Evolutionary conservation across 352 stramenopile genomes (phyloP), one percentile per base, ranked within the genome.

Genomic region (Pythium sukuiense): DNA sequence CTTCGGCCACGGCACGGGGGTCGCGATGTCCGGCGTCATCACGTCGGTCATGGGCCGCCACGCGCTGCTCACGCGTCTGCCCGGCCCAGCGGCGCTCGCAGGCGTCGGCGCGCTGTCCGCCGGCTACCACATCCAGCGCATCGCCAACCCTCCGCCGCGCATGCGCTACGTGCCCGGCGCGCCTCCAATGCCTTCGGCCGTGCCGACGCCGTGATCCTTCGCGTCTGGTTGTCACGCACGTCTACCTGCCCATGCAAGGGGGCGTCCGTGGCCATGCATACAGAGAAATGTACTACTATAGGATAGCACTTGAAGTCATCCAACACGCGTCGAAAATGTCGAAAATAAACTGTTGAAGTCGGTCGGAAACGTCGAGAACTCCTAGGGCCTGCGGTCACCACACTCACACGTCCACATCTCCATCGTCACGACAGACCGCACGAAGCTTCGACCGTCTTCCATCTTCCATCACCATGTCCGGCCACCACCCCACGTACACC

Each of bases 401-500:
- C 5, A 20, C n/a, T n/a, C n/a, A 50, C 43, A 50, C 41, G 41
- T 50, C 11, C 29, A 24, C 43, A 0, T 24, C 7, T 30, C 43
- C 16, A 13, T 50, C 43, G n/a, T n/a, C n/a, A n/a, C 14, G 7
- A 8, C 43, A 20, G 26, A 35, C 54, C 1, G 20, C 32, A 49
- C 30, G 2, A 43, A 59, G 32, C 30, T 45, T 52, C 35, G 46
- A n/a, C n/a, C n/a, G n/a, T n/a, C n/a, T n/a, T 41, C 6, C 33
- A 64, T 53, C 41, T 58, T 45, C 18, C 24, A 39, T n/a, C 45
- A 74, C 55, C 7, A 89, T 89, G 84, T 73, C 67, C 8, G 77
- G 81, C 18, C 87, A 95, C 64, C 87, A 95, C 71, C 76, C 87
- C 14, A 93, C 87, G 72, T 93, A 87, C 76, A 93, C 85, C 45